A percentile compares a stretch with the other conserved stretches of the same genome.
phyloP scores from a whole-genome alignment of 257 asterid species.

The Lycium barbarum region DNA sequence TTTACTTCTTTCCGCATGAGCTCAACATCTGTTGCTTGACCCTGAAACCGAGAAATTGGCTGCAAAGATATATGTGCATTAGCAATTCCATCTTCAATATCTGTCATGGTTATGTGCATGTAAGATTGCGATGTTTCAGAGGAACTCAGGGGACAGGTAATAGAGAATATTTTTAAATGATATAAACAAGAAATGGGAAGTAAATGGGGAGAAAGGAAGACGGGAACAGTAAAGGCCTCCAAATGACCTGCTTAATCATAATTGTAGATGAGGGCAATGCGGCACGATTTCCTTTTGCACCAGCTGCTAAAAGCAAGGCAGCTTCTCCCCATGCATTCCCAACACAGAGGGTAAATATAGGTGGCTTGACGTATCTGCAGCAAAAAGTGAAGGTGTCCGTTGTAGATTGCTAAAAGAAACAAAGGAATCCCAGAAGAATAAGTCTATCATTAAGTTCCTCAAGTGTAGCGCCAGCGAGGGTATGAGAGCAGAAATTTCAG shows the following conservation, averaged over 20 bases:
- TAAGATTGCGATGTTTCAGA: neutral
- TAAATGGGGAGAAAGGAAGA: slow-evolving; percentile 12
- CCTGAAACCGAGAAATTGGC: slow-evolving; percentile 93
- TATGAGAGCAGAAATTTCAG: slow-evolving; percentile 12
- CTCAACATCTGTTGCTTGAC: slow-evolving; percentile 97
- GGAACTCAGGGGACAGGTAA: slow-evolving; percentile 1
- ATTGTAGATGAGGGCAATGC: slow-evolving; percentile 94
- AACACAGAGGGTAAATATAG: slow-evolving; percentile 89
- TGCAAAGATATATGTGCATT: slow-evolving; percentile 44
- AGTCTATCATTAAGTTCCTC: neutral
- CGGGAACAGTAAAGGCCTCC: neutral
- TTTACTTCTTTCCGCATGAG: slow-evolving; percentile 80
- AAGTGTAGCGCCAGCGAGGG: neutral
- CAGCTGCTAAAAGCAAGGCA: slow-evolving; percentile 94
- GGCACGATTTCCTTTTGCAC: slow-evolving; percentile 93
- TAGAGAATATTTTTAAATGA: neutral
- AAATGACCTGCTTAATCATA: slow-evolving; percentile 89
- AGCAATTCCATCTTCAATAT: slow-evolving; percentile 18
- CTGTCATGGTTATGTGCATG: neutral
- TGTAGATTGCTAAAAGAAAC: slow-evolving; percentile 18
- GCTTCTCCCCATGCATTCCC: slow-evolving; percentile 99
- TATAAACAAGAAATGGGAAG: neutral
- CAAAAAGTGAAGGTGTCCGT: neutral
- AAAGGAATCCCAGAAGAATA: neutral
- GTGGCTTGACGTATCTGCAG: slow-evolving; percentile 83